These are phyloP conservation scores for sweet orange (Citrus sinensis) DNA, from an alignment of 345 rosid genomes.

Conservation along the genomic window DVS_A1.0 CM039164.1:21983001-21983500, in stretches of 20 bases:
- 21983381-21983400: not conserved
- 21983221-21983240: not conserved
- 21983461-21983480: not conserved
- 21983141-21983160: not conserved
- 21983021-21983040: not conserved
- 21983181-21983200: not conserved
- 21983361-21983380: too few relatives aligned
- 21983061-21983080: not conserved
- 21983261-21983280: not conserved
- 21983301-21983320: not conserved
- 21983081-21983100: not conserved
- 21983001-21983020: not conserved
- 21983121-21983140: not conserved
- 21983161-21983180: not conserved
- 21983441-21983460: not conserved
- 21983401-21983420: not conserved
- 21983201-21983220: not conserved
- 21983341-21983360: not conserved
- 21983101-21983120: not conserved
- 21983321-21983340: not conserved
- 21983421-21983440: not conserved
- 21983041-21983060: not conserved
- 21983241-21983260: not conserved
- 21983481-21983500: not conserved
- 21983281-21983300: not conserved